Percentiles rank a stretch among this genome's conserved stretches.
These are phyloP conservation scores for Pythium sukuiense DNA, from an alignment of 352 stramenopile genomes.

Conservation along the genomic window DNA sequence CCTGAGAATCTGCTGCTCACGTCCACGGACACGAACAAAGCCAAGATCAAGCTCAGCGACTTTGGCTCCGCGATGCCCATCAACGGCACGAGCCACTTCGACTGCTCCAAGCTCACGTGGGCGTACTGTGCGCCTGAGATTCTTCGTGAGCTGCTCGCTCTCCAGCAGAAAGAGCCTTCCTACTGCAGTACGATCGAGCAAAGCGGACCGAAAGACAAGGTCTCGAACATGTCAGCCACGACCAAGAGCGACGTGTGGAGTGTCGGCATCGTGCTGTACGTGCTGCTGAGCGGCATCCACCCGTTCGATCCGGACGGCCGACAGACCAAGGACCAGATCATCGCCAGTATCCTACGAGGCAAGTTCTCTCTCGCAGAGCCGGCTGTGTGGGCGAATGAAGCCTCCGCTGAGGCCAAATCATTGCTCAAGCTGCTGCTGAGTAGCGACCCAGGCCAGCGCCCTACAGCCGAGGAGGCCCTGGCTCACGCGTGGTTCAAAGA, in stretches of 20 bases:
- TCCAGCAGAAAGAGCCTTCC: constrained; percentile 15
- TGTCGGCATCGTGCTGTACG: constrained; percentile 87
- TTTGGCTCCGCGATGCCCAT: constrained; percentile 76
- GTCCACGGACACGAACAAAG: constrained; percentile 57
- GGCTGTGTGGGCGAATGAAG: constrained; percentile 36
- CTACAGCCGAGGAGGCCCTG: constrained; percentile 39
- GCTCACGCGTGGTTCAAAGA: constrained; percentile 50
- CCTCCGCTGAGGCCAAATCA: constrained; percentile 54
- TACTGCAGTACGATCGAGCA: constrained; percentile 17
- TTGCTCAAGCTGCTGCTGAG: constrained; percentile 44
- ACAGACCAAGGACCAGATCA: constrained; percentile 73
- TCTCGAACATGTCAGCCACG: constrained; percentile 35
- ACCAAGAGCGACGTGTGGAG: constrained; percentile 85
- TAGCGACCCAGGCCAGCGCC: constrained; percentile 30
- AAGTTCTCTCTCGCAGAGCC: constrained; percentile 42
- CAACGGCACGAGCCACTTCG: constrained; percentile 46
- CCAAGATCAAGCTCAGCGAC: constrained; percentile 80
- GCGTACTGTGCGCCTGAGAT: constrained; percentile 72
- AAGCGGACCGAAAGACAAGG: constrained; percentile 12
- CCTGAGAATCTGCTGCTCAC: constrained; percentile 87
- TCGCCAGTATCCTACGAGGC: constrained; percentile 51
- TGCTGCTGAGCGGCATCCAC: constrained; percentile 77
- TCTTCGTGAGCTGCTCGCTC: constrained; percentile 30
- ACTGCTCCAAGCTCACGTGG: constrained; percentile 50
- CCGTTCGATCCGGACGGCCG: constrained; percentile 75